Conservation (phyloP, 2,329 filamentous ascomycete species). For the Aspergillus arachidicola region DNA sequence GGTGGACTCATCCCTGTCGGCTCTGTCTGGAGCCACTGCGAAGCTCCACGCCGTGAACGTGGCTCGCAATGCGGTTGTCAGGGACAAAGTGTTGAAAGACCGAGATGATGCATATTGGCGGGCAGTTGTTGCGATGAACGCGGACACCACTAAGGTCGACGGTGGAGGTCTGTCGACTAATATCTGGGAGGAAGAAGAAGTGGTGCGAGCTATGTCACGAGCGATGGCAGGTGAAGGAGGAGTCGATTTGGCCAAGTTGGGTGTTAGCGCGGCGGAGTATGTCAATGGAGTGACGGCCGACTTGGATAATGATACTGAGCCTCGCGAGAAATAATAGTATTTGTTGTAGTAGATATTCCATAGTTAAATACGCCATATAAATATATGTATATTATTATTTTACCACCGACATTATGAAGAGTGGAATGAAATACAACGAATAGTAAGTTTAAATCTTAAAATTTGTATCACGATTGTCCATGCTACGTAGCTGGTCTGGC, state of each 20-base stretch:
- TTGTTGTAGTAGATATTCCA: not conserved
- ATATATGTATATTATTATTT: too few species aligned
- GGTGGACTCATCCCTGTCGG: slow-evolving; percentile 50
- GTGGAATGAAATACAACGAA: not conserved
- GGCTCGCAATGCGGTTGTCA: slow-evolving; percentile 75
- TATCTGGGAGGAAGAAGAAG: slow-evolving; percentile 71
- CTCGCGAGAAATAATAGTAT: slow-evolving; percentile 2
- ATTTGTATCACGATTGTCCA: not conserved
- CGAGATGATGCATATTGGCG: slow-evolving; percentile 75
- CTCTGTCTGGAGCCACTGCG: slow-evolving; percentile 62
- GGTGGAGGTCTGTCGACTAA: slow-evolving; percentile 63
- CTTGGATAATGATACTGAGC: slow-evolving; percentile 31
- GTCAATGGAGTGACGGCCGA: slow-evolving; percentile 46
- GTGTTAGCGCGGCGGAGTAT: slow-evolving; percentile 46
- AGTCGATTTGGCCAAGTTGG: slow-evolving; percentile 45
- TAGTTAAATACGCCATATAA: not conserved
- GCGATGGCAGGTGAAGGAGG: slow-evolving; percentile 70
- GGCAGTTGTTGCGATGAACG: slow-evolving; percentile 53
- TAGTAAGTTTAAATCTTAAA: not conserved
- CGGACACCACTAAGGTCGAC: slow-evolving; percentile 51
- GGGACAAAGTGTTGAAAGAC: slow-evolving; percentile 71
- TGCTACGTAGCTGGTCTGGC: not conserved
- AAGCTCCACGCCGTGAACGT: slow-evolving; percentile 74
- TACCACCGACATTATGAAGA: too few species aligned
- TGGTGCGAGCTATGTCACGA: slow-evolving; percentile 66